Conservation (phyloP, 2,329 filamentous ascomycete genomes). For the Fusarium cyanostomum region DNA sequence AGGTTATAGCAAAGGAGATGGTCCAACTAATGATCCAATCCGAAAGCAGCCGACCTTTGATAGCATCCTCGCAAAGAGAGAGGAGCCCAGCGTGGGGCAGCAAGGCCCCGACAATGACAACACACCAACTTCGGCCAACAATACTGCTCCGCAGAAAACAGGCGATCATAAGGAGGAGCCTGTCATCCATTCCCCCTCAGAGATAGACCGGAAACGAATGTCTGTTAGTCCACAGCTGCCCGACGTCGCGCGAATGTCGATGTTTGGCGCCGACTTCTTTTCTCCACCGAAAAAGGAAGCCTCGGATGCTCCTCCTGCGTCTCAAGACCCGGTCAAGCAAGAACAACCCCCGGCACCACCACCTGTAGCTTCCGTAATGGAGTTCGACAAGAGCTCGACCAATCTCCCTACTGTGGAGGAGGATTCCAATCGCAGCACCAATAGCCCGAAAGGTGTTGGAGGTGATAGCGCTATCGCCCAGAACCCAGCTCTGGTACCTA, state of each 20-base stretch:
- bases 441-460: background rate
- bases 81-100: constrained; percentile 5
- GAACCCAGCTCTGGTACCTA: constrained; percentile 24
- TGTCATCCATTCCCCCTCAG: constrained; percentile 18
- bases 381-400: constrained; percentile 1
- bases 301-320: constrained; percentile 3
- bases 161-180: constrained; percentile 10
- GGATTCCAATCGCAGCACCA: constrained; percentile 1
- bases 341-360: constrained; percentile 9
- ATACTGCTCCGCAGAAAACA: constrained; percentile 4
- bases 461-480: background rate
- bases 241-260: constrained; percentile 66
- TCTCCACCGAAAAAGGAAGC: constrained; percentile 45
- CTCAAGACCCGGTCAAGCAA: constrained; percentile 24
- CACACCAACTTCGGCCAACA: background rate
- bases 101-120: constrained; percentile 1
- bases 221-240: constrained; percentile 68
- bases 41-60: constrained; percentile 37
- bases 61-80: constrained; percentile 34
- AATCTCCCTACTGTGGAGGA: constrained; percentile 14
- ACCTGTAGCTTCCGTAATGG: background rate
- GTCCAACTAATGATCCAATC: constrained; percentile 5
- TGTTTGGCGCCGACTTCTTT: constrained; percentile 69
- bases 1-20: constrained; percentile 3
- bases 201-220: constrained; percentile 44